Evolutionary conservation across 257 asterid species (phyloP).

Genomic region (Leonotis leonurus): DNA sequence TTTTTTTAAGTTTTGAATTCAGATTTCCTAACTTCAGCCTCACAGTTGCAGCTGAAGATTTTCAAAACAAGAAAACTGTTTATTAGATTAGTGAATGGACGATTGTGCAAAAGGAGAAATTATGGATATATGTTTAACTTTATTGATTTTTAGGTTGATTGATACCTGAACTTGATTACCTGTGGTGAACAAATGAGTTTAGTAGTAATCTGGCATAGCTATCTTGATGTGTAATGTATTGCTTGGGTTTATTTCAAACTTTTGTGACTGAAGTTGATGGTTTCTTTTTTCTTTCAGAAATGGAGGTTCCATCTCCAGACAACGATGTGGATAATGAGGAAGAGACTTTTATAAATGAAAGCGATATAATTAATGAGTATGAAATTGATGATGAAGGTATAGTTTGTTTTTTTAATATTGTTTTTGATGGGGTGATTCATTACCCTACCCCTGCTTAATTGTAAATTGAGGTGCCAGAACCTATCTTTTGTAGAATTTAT

Average conservation of each 20-base stretch:
- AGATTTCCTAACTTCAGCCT: too few species aligned
- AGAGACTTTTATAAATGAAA: slow-evolving; percentile 49
- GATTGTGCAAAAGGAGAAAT: too few species aligned
- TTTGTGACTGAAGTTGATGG: background rate
- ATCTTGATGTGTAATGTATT: background rate
- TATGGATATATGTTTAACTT: too few species aligned
- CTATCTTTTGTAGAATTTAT: background rate
- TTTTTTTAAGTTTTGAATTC: too few species aligned
- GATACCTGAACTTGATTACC: too few species aligned
- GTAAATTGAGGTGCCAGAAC: background rate
- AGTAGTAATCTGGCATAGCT: background rate
- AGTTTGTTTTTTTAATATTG: background rate
- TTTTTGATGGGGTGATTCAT: background rate
- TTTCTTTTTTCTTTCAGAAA: slow-evolving; percentile 16
- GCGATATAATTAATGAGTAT: slow-evolving; percentile 54
- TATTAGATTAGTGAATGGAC: too few species aligned
- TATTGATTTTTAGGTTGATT: too few species aligned
- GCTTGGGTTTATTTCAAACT: background rate
- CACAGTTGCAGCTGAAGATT: too few species aligned
- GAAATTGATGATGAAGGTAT: slow-evolving; percentile 76
- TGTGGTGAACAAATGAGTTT: too few species aligned
- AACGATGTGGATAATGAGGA: slow-evolving; percentile 29
- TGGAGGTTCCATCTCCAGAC: slow-evolving; percentile 19
- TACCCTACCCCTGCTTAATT: background rate
- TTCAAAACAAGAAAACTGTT: too few species aligned